Evolutionary conservation across 768 basidiomycete species (phyloP).

Genomic region (Rhodosporidiobolus sp.): DNA sequence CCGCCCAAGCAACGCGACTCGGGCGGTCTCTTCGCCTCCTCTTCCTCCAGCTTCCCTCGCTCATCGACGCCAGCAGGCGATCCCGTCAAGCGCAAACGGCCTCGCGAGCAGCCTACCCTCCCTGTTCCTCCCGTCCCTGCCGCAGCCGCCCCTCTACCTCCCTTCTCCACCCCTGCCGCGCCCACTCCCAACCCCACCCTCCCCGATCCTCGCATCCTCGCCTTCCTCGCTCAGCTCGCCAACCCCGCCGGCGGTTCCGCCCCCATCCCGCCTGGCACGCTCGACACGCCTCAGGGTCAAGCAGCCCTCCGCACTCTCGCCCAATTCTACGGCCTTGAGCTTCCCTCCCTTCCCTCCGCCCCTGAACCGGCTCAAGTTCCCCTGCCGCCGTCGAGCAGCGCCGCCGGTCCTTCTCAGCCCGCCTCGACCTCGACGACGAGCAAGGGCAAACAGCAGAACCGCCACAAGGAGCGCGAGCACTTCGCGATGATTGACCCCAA

Average conservation of each 20-base stretch:
- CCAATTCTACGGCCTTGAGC: constrained; percentile 19
- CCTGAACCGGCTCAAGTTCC: not conserved
- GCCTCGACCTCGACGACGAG: not conserved
- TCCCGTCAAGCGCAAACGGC: constrained; percentile 33
- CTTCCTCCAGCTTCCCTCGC: not conserved
- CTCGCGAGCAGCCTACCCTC: constrained; percentile 13
- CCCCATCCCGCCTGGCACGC: not conserved
- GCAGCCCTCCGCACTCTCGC: constrained; percentile 29
- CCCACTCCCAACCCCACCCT: not conserved
- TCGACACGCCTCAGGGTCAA: constrained; percentile 19
- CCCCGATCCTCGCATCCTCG: constrained; percentile 24
- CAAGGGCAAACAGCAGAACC: not conserved
- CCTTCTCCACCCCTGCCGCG: not conserved
- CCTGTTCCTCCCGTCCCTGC: constrained; percentile 7
- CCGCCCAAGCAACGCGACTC: constrained; percentile 19
- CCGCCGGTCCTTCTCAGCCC: not conserved
- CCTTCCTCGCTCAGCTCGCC: constrained; percentile 24
- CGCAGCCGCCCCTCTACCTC: not conserved
- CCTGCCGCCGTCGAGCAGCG: constrained; percentile 1
- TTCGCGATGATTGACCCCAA: constrained; percentile 22
- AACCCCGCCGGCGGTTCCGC: no score
- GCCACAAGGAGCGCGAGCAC: constrained; percentile 19
- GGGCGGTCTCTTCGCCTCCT: not conserved
- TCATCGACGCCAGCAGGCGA: constrained; percentile 6
- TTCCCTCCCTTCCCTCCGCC: not conserved